A percentile compares a stretch with the other conserved stretches of the same genome.
Conservation (phyloP, 176 grass and related monocot genomes). For the Urochloa ruziziensis region DNA sequence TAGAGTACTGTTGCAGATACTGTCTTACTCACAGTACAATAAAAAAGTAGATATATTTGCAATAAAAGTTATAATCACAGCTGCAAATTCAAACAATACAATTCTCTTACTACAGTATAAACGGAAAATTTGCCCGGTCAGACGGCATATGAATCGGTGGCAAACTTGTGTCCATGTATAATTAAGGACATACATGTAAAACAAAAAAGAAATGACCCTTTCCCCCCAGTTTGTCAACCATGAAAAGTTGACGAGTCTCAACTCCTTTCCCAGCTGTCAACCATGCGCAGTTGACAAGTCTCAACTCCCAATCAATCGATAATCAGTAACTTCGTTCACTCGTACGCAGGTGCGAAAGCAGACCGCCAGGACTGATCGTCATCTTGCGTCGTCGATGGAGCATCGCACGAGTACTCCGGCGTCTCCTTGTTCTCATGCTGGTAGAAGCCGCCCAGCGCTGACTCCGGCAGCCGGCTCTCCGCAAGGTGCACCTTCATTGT, state of each 20-base stretch:
- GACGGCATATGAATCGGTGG: not conserved
- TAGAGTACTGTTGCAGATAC: not conserved
- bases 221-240: slow-evolving; percentile 42
- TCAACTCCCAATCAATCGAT: not conserved
- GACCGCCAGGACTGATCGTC: slow-evolving; percentile 88
- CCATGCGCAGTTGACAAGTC: slow-evolving; percentile 42
- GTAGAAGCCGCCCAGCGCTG: slow-evolving; percentile 67
- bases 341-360: slow-evolving; percentile 65
- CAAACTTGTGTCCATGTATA: slow-evolving; percentile 13
- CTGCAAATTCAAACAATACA: slow-evolving; percentile 5
- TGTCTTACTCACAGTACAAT: too few relatives aligned
- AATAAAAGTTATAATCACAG: too few relatives aligned
- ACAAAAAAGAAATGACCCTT: not conserved
- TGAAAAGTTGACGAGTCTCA: slow-evolving; percentile 37
- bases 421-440: slow-evolving; percentile 33
- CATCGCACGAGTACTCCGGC: slow-evolving; percentile 18
- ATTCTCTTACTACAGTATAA: not conserved
- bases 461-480: slow-evolving; percentile 85
- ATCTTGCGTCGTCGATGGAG: not conserved
- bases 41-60: too few relatives aligned
- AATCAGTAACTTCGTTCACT: slow-evolving; percentile 32
- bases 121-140: not conserved
- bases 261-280: slow-evolving; percentile 31
- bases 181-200: not conserved
- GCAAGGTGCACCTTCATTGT: slow-evolving; percentile 95